Evolutionary conservation across 2,329 filamentous ascomycete species (phyloP).

Genomic region (Raffaelea albimanens): DNA sequence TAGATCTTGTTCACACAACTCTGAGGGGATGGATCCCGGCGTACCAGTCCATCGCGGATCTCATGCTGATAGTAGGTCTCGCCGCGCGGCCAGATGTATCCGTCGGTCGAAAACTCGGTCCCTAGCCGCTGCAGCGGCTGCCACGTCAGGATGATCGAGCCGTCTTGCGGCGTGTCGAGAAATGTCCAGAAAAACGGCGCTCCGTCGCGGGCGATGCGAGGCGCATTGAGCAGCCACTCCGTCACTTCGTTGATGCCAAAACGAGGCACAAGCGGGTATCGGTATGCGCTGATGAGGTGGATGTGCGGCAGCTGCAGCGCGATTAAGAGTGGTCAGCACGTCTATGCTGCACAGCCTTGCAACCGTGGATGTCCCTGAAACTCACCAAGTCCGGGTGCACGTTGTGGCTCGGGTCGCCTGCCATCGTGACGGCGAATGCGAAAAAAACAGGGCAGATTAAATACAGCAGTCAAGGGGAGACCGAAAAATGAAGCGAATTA

Average conservation of each 20-base stretch:
- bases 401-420: slow-evolving; percentile 24
- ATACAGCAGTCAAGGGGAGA: background rate
- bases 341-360: background rate
- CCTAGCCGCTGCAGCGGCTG: slow-evolving; percentile 65
- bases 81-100: slow-evolving; percentile 79
- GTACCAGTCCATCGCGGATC: slow-evolving; percentile 50
- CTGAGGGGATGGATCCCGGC: too few relatives aligned
- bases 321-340: background rate
- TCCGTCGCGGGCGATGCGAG: slow-evolving; percentile 73
- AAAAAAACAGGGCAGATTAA: background rate
- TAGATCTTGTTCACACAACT: background rate
- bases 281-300: slow-evolving; percentile 76
- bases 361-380: background rate
- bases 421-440: slow-evolving; percentile 10
- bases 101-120: slow-evolving; percentile 77
- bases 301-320: slow-evolving; percentile 68
- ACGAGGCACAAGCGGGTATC: slow-evolving; percentile 64
- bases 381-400: slow-evolving; percentile 23
- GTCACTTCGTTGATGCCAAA: slow-evolving; percentile 70
- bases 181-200: slow-evolving; percentile 92
- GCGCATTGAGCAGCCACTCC: slow-evolving; percentile 73
- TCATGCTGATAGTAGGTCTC: slow-evolving; percentile 73
- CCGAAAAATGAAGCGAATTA: background rate
- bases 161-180: slow-evolving; percentile 72
- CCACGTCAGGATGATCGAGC: slow-evolving; percentile 79